These are phyloP conservation scores for Hypoxylon crocopeplum DNA, from an alignment of 495 filamentous ascomycete species.

Conservation along the genomic window DNA sequence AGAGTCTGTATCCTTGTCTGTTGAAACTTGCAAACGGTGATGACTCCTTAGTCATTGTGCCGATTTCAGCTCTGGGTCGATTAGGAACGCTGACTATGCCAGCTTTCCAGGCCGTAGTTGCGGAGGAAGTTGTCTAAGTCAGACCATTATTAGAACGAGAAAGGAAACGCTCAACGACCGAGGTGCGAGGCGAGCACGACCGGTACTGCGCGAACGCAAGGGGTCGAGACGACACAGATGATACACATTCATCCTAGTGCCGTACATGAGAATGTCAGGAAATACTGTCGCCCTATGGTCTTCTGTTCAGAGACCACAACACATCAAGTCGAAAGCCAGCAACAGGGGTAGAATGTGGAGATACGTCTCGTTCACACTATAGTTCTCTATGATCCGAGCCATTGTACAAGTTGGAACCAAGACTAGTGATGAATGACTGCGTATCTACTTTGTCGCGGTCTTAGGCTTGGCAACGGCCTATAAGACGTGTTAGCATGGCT, in stretches of 20 bases:
- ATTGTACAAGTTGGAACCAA: background rate
- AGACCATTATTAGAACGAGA: conserved; percentile 14
- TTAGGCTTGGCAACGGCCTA: conserved; percentile 45
- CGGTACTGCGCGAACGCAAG: background rate
- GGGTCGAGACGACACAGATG: no score
- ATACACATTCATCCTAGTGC: background rate
- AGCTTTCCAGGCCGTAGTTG: background rate
- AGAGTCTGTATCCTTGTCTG: no score
- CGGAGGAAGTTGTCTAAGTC: background rate
- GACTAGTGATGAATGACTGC: background rate
- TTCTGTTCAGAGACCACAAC: background rate
- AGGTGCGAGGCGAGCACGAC: background rate
- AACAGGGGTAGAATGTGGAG: background rate
- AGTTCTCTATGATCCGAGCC: background rate
- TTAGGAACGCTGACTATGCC: background rate
- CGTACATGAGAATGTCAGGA: background rate
- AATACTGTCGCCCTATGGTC: background rate
- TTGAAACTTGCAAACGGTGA: no score
- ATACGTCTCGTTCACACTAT: background rate
- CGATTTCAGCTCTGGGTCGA: background rate
- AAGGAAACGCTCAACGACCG: background rate
- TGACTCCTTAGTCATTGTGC: no score
- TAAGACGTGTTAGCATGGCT: background rate
- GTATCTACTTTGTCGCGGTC: conserved; percentile 48
- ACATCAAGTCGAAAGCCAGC: background rate